Conservation (phyloP, 2,329 filamentous ascomycete genomes). For the Paraconiothyrium sp. region DNA sequence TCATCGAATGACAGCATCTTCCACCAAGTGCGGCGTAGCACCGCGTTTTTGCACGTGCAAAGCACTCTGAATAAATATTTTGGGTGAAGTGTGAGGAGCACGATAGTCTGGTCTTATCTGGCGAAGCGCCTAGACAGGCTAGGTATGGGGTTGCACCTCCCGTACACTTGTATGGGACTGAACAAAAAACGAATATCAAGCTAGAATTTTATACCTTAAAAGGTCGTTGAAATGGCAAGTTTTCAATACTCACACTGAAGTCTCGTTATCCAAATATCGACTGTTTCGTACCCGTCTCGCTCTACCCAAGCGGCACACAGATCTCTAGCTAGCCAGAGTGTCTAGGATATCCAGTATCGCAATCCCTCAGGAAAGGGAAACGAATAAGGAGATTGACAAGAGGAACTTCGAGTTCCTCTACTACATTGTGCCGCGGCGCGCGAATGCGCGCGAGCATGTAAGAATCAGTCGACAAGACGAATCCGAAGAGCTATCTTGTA, state of each 20-base stretch:
- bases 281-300: not conserved
- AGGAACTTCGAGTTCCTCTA: not conserved
- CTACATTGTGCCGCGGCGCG: not conserved
- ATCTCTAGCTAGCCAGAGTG: too few species aligned
- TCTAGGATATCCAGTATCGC: too few species aligned
- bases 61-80: not conserved
- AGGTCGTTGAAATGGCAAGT: not conserved
- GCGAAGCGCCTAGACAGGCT: not conserved
- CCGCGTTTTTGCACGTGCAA: not conserved
- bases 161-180: not conserved
- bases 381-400: too few species aligned
- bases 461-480: not conserved
- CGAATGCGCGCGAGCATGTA: not conserved
- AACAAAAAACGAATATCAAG: not conserved
- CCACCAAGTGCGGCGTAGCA: not conserved
- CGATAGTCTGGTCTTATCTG: not conserved
- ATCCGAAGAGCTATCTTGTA: not conserved
- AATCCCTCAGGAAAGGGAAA: too few species aligned
- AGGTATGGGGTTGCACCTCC: not conserved
- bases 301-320: too few species aligned
- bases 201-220: not conserved
- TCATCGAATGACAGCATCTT: not conserved
- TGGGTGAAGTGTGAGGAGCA: not conserved
- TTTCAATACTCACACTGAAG: not conserved
- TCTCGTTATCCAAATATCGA: not conserved